Conservation (phyloP, 805 yeast species). For the Metschnikowia lunata region DNA sequence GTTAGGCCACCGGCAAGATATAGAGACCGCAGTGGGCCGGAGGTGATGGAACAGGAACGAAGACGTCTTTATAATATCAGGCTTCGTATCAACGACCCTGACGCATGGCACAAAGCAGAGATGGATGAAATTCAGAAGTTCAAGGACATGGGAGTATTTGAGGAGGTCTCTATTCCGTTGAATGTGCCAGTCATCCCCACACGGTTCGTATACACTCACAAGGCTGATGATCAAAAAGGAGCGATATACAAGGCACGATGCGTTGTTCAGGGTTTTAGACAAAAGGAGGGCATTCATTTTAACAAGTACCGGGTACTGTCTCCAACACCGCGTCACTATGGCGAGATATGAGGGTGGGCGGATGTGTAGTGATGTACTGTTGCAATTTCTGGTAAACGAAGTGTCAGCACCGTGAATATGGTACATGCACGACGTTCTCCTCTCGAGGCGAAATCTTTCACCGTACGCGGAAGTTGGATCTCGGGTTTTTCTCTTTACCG, state of each 20-base stretch:
- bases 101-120: neutral
- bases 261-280: neutral
- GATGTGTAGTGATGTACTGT: too few relatives aligned
- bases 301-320: neutral
- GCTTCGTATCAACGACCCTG: neutral
- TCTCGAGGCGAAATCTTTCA: too few relatives aligned
- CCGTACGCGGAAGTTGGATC: too few relatives aligned
- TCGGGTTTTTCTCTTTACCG: too few relatives aligned
- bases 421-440: too few relatives aligned
- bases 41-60: neutral
- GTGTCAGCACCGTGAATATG: too few relatives aligned
- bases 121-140: neutral
- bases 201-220: neutral
- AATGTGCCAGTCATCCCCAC: neutral
- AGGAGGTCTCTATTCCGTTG: neutral
- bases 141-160: neutral
- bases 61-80: neutral
- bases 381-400: too few relatives aligned
- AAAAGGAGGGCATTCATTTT: neutral
- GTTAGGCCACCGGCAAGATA: neutral
- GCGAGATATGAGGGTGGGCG: too few relatives aligned
- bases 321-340: too few relatives aligned
- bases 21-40: neutral
- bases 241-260: slow-evolving; percentile 1
- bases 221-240: neutral